Evolutionary conservation across 1,284 basidiomycete species (phyloP), one percentile per base, ranked within the genome.

Genomic region (Tausonia pullulans): DNA sequence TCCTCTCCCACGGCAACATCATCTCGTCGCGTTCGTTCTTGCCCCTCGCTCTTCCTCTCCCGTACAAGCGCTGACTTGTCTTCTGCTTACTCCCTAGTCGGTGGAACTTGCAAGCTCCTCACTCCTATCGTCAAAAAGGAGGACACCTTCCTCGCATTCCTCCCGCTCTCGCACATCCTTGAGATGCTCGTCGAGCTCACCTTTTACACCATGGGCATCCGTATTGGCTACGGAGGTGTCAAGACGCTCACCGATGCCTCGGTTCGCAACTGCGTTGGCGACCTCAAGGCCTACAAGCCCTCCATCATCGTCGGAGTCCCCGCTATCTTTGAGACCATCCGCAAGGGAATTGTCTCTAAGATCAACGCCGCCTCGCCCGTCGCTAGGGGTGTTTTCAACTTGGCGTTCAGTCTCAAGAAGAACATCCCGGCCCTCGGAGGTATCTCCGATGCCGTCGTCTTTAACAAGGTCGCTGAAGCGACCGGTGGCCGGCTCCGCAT

Each of bases 221-320:
- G 49, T 54, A 81, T 83, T 63, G 91, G 91, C 1, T 95, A 87
- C 72, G 89, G 87, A 27, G 85, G 86, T 61, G 85, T 93, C 75
- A 94, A 94, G 83, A 96, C 93, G 16, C 82, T 96, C 61, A 93
- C 92, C 1, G 88, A 94, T 73, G 83, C 84, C 5, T 88, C 85
- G 11, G 90, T 94, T 13, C 84, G 89, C 62, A 85, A 90, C 66
- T 96, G 90, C 78, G 79, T 85, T 65, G 92, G 92, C 41, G 93
- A 96, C 73, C 83, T 97, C 70, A 80, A 80, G 62, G 81, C 84
- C 2, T 88, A 91, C 79, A 78, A 81, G 61, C 93, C 93, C 4
- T 82, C 83, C 46, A 84, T 95, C 76, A 87, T 97, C 81, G 83
- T 90, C 57, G 94, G 91, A 67, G 94, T 97, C 0, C 94, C 55